A percentile compares a stretch with the other conserved stretches of the same genome.
Conservation (phyloP, 345 rosid species). For the Linum lewisii region DNA sequence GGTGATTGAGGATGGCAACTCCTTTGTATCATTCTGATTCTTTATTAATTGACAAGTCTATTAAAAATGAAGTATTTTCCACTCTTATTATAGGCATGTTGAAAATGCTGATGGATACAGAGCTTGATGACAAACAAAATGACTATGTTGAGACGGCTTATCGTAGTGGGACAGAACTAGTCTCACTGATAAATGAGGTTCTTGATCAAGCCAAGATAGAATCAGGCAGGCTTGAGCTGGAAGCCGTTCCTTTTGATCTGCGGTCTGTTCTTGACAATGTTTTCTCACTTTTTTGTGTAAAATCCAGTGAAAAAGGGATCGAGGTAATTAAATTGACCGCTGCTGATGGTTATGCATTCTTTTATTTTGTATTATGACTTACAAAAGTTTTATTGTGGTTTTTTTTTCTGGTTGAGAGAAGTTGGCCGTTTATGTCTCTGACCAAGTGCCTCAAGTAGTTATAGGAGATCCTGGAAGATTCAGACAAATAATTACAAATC, state of each 20-base stretch:
- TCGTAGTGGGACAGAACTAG: constrained; percentile 76
- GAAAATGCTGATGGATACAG: constrained; percentile 84
- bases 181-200: constrained; percentile 72
- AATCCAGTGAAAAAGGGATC: constrained; percentile 58
- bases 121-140: constrained; percentile 62
- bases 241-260: constrained; percentile 75
- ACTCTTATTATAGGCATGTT: constrained; percentile 89
- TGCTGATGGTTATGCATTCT: not conserved
- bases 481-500: constrained; percentile 82
- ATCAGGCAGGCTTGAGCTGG: constrained; percentile 90
- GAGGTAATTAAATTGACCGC: constrained; percentile 40
- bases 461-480: constrained; percentile 84
- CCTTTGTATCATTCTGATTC: constrained; percentile 1
- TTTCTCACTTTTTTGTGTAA: constrained; percentile 63
- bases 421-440: constrained; percentile 81
- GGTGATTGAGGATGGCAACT: constrained; percentile 29
- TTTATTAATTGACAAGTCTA: constrained; percentile 3
- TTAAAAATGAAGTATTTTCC: constrained; percentile 10
- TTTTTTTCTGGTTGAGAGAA: constrained; percentile 28
- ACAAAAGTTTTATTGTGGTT: constrained; percentile 13
- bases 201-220: constrained; percentile 99
- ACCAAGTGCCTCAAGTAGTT: constrained; percentile 66
- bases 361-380: constrained; percentile 1
- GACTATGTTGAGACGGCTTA: constrained; percentile 90
- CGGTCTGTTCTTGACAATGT: constrained; percentile 63